Percentiles rank a stretch among this genome's conserved stretches.
phyloP scores from a whole-genome alignment of 495 filamentous ascomycete species.

The Penicillium nucicola region DNA sequence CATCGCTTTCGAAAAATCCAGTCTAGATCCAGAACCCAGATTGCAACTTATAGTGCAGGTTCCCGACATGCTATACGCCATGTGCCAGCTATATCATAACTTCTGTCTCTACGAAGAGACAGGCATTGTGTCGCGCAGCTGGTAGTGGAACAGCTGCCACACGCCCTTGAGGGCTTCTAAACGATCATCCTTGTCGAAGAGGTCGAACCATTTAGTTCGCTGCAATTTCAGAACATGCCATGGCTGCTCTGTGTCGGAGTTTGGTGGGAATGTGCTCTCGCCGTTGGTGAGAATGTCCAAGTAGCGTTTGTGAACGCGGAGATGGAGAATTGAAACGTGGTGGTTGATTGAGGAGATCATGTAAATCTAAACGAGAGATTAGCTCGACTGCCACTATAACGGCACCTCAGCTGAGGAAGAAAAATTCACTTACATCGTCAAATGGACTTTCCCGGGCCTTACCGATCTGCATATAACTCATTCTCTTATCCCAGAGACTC shows the following conservation, averaged over 20 bases:
- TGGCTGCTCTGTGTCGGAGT: slow-evolving; percentile 50
- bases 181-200: slow-evolving; percentile 66
- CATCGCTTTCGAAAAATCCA: slow-evolving; percentile 3
- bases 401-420: background rate
- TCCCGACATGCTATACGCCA: no score
- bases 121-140: slow-evolving; percentile 50
- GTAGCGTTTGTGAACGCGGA: slow-evolving; percentile 67
- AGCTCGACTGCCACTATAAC: background rate
- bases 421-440: slow-evolving; percentile 52
- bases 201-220: slow-evolving; percentile 75
- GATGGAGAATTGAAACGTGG: slow-evolving; percentile 71
- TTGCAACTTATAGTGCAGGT: no score
- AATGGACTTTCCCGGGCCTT: slow-evolving; percentile 45
- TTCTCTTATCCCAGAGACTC: slow-evolving; percentile 73
- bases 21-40: background rate
- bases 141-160: slow-evolving; percentile 72
- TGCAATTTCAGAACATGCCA: slow-evolving; percentile 64
- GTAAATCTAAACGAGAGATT: slow-evolving; percentile 57
- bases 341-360: slow-evolving; percentile 80
- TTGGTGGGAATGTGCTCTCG: slow-evolving; percentile 26
- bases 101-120: background rate
- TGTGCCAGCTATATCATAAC: background rate
- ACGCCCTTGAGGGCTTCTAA: slow-evolving; percentile 67
- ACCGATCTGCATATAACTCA: slow-evolving; percentile 70
- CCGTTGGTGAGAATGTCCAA: slow-evolving; percentile 50